Evolutionary conservation across 2,329 filamentous ascomycete species (phyloP).

Genomic region (Penicillium sp.): DNA sequence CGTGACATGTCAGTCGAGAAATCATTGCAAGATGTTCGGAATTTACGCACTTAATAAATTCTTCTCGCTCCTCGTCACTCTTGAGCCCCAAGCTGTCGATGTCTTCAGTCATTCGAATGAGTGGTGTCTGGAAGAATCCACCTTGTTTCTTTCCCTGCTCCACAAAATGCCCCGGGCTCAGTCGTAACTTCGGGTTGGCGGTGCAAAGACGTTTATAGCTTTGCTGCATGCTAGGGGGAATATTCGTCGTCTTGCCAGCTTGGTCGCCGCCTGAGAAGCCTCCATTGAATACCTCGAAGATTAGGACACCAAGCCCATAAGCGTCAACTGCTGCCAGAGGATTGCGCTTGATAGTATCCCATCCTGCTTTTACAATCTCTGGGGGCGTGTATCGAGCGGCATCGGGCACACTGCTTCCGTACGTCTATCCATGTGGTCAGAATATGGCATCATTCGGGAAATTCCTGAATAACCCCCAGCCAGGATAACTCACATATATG

Average conservation of each 20-base stretch:
- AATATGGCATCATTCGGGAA: neutral
- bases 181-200: constrained; percentile 80
- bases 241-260: constrained; percentile 77
- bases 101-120: constrained; percentile 89
- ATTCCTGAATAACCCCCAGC: neutral
- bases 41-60: constrained; percentile 68
- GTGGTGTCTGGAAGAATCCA: constrained; percentile 86
- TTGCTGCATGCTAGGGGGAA: constrained; percentile 84
- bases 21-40: neutral
- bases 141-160: constrained; percentile 81
- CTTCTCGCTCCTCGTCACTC: constrained; percentile 75
- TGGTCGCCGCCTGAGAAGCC: constrained; percentile 74
- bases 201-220: constrained; percentile 89
- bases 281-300: constrained; percentile 91
- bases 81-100: constrained; percentile 93
- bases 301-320: constrained; percentile 77
- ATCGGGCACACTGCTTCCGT: constrained; percentile 83
- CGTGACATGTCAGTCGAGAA: constrained; percentile 19
- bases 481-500: constrained; percentile 65
- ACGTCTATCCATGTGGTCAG: constrained; percentile 57
- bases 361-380: constrained; percentile 81
- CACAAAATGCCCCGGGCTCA: constrained; percentile 80
- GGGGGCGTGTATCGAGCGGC: constrained; percentile 80
- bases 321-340: constrained; percentile 81
- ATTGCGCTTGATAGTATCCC: constrained; percentile 82